Base-by-base conservation (phyloP, 192 early-diverging fungal genomes). In the Podila epigama region DNA sequence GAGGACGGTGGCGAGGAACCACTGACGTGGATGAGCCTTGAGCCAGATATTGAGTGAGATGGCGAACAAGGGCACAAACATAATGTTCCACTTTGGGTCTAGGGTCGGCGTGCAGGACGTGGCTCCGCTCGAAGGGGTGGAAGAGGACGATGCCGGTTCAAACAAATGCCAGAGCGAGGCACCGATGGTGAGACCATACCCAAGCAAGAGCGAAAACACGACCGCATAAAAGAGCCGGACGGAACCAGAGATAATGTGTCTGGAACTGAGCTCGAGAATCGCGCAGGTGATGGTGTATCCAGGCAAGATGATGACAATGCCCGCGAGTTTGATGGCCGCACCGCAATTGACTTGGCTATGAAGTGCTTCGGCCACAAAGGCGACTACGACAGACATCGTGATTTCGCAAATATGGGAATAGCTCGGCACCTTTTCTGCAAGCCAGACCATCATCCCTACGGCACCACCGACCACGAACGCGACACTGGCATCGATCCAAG, bases 231-330 rank as follows among this genome's bases (percentile, higher is more conserved):
- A 89, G 58, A 97, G 82, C 5, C 95, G 87, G 18, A 97, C 94
- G 0, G 93, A 91, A 39, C 96, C 96, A 1, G 92, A 89, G 35
- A 98, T 91, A 69, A 96, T 84, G 68, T 98, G 95, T 20, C 93
- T 84, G 11, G 94, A 93, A 9, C 91, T 89, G 55, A 98, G 81
- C 60, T 98, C 96, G 48, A 94, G 91, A 64, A 98, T 93, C 37
- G 89, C 82, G 31, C 91, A 84, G 13, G 96, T 93, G 64, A 98
- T 86, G 0, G 87, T 84, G 52, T 95, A 87, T 6, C 96, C 96
- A 0, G 92, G 90, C n/a, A 92, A 81, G 42, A 92, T 66, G 69
- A 90, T 85, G 42, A 90, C 87, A 50, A 90, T 81, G 32, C 86
- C 88, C 0, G 60, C 73, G 37, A 77, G 10, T 48, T 77, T 68